Evolutionary conservation across 495 filamentous ascomycete species (phyloP), one percentile per base, ranked within the genome.

Genomic region (Talaromyces liani): DNA sequence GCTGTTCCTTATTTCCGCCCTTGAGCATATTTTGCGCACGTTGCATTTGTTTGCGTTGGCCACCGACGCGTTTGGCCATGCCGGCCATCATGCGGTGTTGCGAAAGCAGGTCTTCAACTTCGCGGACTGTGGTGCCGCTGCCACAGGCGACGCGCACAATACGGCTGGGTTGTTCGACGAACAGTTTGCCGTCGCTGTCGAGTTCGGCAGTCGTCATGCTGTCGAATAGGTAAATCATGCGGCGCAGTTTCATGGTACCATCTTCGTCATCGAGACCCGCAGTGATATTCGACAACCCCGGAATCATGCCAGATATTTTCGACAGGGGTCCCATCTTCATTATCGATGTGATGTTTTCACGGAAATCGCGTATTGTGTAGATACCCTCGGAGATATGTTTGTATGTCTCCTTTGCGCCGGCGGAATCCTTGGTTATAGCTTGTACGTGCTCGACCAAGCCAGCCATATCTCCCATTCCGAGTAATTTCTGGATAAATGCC

Each of bases 291-390:
- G 87, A 88, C 65, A 98, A 85, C 33, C 94, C 95, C 0, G 94
- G 94, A 60, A 99, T 98, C 94, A 99, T 99, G 69, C 93, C 92
- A 0, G 95, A 95, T 83, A 99, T 93, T 76, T 99, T 99, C 39
- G 88, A 92, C 12, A 99, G 77, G 1, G 94, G 94, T 0, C 94
- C 94, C 94, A 99, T 98, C 77, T 99, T 99, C 93, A 97, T 97
- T 72, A 99, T 96, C 63, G 97, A 98, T 45, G 87, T 87, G 31
- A 99, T 85, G 75, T 99, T 95, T 70, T 98, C 94, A 31, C 95
- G 86, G 65, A 99, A 84, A 73, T 99, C 94, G 58, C 94, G 88
- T 56, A 99, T 76, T 0, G 95, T 97, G 78, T 98, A 99, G 65
- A 96, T 92, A 57, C 94, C 94, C 70, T 96, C 93, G 9, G 89